Conservation (phyloP, 176 grass and related monocot species). For the Guadua angustifolia region DNA sequence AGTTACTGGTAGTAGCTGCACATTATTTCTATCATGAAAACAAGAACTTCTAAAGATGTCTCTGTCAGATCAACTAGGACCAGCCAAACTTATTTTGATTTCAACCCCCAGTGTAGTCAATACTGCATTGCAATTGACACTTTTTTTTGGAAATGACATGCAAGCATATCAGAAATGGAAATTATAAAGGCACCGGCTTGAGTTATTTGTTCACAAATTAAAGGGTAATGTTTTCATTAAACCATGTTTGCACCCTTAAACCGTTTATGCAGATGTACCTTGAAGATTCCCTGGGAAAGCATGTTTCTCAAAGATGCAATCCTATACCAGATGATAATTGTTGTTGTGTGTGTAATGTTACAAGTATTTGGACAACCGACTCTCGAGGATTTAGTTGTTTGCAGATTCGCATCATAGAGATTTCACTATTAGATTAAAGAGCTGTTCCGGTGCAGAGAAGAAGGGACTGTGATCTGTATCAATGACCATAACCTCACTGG, state of each 20-base stretch:
- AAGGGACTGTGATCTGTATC: constrained; percentile 59
- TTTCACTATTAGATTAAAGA: constrained; percentile 50
- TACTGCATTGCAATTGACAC: not conserved
- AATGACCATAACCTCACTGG: constrained; percentile 49
- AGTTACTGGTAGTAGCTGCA: not conserved
- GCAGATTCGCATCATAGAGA: constrained; percentile 41
- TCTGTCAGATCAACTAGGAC: not conserved
- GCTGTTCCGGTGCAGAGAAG: constrained; percentile 53
- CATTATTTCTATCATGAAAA: not conserved
- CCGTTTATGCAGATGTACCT: constrained; percentile 3
- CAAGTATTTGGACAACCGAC: not conserved
- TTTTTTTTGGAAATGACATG: not conserved
- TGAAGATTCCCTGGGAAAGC: constrained; percentile 10
- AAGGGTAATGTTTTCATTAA: not conserved
- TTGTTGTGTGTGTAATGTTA: not conserved
- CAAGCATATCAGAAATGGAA: not conserved
- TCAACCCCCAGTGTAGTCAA: not conserved
- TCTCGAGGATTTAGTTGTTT: not conserved
- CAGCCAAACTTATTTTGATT: not conserved
- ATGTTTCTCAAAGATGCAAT: constrained; percentile 6
- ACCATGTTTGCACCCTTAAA: not conserved
- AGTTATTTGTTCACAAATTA: constrained; percentile 7
- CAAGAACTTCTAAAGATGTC: not conserved
- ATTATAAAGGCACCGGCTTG: not conserved
- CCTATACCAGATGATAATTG: constrained; percentile 12